Evolutionary conservation across 1,139 yeast genomes (phyloP), one percentile per base, ranked within the genome.

Genomic region (Yamadazyma diddensiae): DNA sequence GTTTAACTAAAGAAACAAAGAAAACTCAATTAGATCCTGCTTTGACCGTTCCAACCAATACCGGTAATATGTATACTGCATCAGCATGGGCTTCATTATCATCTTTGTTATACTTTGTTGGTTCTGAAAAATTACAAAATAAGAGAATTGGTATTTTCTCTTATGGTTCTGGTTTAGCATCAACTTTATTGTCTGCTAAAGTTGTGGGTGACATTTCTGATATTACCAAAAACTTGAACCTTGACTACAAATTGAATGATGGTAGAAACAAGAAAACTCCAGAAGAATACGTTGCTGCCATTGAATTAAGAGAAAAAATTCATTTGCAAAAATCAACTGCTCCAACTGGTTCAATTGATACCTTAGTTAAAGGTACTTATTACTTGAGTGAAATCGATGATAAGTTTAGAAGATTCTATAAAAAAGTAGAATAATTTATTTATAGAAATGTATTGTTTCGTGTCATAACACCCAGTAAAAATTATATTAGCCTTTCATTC

Each of bases 21-120:
- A 75, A 77, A 45, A 73, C 72, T 54, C 78, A 90, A 59, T 88
- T 94, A 37, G 72, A 71, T 33, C 94, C 96, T 21, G 79, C 95
- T 20, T 71, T 92, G 59, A 71, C 68, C 47, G 90, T 90, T 29
- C 94, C 98, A 53, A 92, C 97, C 47, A 90, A 92, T 67, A 88
- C 95, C 43, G 99, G 99, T 66, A 94, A 94, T 75, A 85, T 90
- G 90, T 94, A 94, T 75, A 87, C 97, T 30, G 98, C 94, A 43
- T 86, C 96, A 26, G 79, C 88, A 34, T 94, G 87, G 78, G 82
- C 94, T 28, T 78, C 96, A 7, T 73, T 94, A 42, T 76, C 92
- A 21, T 90, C 98, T 11, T 68, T 87, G 43, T 70, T 94, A 50
- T 79, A 76, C 57, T 82, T 70, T 54, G 85, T 82, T 43, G 92